Evolutionary conservation across 768 basidiomycete genomes (phyloP), one percentile per base, ranked within the genome.

Genomic region (Trametes maxima): DNA sequence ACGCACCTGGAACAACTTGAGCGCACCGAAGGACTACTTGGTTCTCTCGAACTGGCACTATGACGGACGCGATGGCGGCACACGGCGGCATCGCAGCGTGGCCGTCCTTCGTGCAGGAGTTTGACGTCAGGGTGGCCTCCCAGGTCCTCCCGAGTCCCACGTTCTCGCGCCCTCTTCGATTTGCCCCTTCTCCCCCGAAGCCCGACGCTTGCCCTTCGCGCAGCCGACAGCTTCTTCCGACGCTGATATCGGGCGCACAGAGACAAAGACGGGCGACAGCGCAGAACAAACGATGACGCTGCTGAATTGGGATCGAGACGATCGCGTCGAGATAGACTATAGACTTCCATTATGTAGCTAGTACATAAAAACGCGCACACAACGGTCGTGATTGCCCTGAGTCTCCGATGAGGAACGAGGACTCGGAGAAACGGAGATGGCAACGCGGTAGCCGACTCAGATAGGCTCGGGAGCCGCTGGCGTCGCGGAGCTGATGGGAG

Each of bases 311-410:
- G 42, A 50, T 55, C 47, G 48, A 39, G 19, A 25, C 50, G 50
- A 28, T 59, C 19, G 16, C 25, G 14, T 37, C 48, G 42, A 54
- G 55, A 56, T 60, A 56, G 42, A 42, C 57, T 63, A 63, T 63
- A 63, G 55, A 17, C 52, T 63, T 63, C 49, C 36, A 53, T 63
- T 63, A 63, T 63, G 62, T 63, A 54, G 42, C 14, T 22, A 36
- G 47, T 63, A 63, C 52, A 53, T 54, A 58, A 33, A 40, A 22
- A n/a, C 14, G 35, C 19, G 6, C 19, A 21, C 33, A 39, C 37
- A 28, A 43, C 46, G 10, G 33, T 49, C 47, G 47, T 24, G 36
- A 47, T 17, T 22, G 50, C 57, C 55, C 49, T 47, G 52, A 53
- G 37, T 33, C 28, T 33, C 28, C 28, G 28, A 33, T 33, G 28